These are phyloP conservation scores for Cladophialophora chaetospira DNA, from an alignment of 2,329 filamentous ascomycete species.

Conservation along the genomic window DNA sequence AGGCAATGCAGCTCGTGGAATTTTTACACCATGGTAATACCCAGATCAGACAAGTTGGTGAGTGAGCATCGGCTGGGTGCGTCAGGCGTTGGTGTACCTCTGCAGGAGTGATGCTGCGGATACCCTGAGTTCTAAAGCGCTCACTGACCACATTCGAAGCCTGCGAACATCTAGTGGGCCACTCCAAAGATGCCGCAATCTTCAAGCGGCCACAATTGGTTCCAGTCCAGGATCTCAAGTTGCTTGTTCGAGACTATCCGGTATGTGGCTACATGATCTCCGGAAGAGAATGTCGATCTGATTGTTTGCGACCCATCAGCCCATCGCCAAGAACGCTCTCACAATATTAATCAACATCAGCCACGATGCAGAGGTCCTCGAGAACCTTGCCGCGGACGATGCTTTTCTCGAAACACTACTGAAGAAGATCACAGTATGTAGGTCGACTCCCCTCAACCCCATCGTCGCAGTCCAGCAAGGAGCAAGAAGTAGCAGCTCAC, in stretches of 20 bases:
- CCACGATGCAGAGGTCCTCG: constrained; percentile 73
- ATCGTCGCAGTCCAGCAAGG: neutral
- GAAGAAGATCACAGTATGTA: constrained; percentile 66
- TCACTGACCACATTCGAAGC: constrained; percentile 12
- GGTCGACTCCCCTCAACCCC: neutral
- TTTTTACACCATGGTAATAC: constrained; percentile 92
- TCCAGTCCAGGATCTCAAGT: constrained; percentile 83
- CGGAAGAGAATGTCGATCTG: neutral
- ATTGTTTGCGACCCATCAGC: constrained; percentile 48
- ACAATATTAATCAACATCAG: constrained; percentile 77
- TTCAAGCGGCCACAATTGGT: constrained; percentile 81
- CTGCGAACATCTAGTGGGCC: constrained; percentile 85
- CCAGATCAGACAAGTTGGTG: constrained; percentile 80
- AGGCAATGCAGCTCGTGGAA: constrained; percentile 70
- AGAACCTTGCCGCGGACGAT: constrained; percentile 74
- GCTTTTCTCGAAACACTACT: constrained; percentile 76
- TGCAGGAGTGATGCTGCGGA: no score
- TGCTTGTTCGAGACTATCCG: constrained; percentile 79
- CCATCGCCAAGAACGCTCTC: constrained; percentile 89
- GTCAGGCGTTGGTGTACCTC: no score
- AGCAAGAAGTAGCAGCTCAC: neutral
- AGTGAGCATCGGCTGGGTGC: no score
- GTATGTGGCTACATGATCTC: constrained; percentile 56
- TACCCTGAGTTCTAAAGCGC: neutral
- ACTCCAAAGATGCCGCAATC: constrained; percentile 71